Percentiles rank a stretch among this genome's conserved stretches.
phyloP scores from a whole-genome alignment of 495 filamentous ascomycete species.

The Neurospora pannonica region DNA sequence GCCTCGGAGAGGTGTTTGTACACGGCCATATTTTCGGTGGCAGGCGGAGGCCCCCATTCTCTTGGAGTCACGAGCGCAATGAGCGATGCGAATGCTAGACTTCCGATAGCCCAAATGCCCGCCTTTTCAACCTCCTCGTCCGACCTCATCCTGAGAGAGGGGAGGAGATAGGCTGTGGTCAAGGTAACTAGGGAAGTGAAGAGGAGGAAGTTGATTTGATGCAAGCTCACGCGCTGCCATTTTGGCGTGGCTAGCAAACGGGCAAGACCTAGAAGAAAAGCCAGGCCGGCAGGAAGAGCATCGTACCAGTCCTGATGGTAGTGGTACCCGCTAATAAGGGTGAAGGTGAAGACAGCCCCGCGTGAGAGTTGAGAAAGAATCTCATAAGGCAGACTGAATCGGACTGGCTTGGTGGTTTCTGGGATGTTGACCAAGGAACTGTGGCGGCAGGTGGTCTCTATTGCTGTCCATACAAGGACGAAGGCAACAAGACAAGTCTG shows the following conservation, averaged over 20 bases:
- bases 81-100: constrained; percentile 20
- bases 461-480: constrained; percentile 1
- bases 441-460: constrained; percentile 1
- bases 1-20: constrained; percentile 17
- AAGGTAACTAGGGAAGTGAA: constrained; percentile 18
- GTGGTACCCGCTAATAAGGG: constrained; percentile 14
- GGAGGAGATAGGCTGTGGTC: constrained; percentile 20
- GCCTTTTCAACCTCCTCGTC: constrained; percentile 7
- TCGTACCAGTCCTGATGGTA: constrained; percentile 18
- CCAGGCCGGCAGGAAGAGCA: constrained; percentile 18
- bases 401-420: constrained; percentile 9
- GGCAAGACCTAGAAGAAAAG: constrained; percentile 26
- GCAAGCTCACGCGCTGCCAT: constrained; percentile 30
- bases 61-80: constrained; percentile 27
- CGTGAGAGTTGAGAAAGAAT: constrained; percentile 23
- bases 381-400: constrained; percentile 22
- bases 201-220: constrained; percentile 29
- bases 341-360: constrained; percentile 20
- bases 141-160: constrained; percentile 16
- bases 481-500: background rate
- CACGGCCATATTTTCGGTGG: constrained; percentile 12
- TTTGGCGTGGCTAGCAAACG: constrained; percentile 22
- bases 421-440: background rate
- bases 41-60: constrained; percentile 29
- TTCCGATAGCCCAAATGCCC: constrained; percentile 14